phyloP scores from a whole-genome alignment of 2,329 filamentous ascomycete genomes.

The Cordyceps javanica region DNA sequence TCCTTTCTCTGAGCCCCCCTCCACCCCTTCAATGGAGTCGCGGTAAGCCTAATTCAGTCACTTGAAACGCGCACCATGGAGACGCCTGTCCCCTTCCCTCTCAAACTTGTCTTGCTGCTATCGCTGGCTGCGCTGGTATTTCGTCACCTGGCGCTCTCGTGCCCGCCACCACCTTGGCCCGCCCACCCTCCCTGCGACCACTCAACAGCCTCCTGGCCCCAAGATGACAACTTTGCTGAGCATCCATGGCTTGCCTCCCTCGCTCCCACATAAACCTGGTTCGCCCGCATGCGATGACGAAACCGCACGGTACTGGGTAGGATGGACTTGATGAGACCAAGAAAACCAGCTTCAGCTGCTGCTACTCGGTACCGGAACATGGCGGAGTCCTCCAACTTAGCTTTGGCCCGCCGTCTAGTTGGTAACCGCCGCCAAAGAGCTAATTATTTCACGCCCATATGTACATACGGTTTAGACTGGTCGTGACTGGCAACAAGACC shows the following conservation, averaged over 20 bases:
- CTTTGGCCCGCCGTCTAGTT: background rate
- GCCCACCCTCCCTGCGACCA: background rate
- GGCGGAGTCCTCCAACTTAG: background rate
- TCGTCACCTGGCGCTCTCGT: background rate
- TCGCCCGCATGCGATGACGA: background rate
- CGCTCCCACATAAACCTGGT: background rate
- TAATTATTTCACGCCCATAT: background rate
- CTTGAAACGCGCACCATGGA: conserved; percentile 10
- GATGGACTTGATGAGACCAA: background rate
- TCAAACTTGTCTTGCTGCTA: background rate
- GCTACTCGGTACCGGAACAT: background rate
- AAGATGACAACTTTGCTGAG: background rate
- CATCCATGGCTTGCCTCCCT: no score
- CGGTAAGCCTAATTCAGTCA: conserved; percentile 7
- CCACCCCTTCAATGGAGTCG: background rate
- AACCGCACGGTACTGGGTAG: background rate
- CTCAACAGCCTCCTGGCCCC: background rate
- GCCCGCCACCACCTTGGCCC: background rate
- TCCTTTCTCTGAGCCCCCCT: background rate
- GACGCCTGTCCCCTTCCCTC: background rate
- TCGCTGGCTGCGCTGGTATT: background rate
- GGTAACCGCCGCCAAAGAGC: no score
- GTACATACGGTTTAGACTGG: background rate
- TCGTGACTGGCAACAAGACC: background rate
- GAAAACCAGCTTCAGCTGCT: background rate